Evolutionary conservation across 495 filamentous ascomycete species (phyloP).

Genomic region (Pseudomonodictys pantanalensis): DNA sequence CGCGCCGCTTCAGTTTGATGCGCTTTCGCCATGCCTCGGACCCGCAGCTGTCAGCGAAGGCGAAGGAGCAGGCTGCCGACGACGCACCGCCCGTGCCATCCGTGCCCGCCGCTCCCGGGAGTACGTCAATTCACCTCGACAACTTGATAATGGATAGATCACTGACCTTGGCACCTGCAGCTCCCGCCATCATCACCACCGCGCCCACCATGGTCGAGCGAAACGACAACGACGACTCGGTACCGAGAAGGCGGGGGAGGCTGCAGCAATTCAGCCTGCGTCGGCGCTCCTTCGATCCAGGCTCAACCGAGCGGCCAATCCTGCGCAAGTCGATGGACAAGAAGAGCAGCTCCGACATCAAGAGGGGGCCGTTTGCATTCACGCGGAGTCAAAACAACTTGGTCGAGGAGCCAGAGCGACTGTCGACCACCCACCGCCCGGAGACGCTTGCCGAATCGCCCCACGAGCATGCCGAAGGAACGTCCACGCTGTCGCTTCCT

Average conservation of each 20-base stretch:
- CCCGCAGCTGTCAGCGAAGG: conserved; percentile 77
- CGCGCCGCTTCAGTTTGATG: conserved; percentile 80
- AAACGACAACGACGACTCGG: conserved; percentile 3
- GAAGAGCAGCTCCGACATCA: conserved; percentile 29
- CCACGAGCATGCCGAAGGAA: conserved; percentile 63
- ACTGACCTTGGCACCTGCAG: conserved; percentile 45
- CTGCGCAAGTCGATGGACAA: conserved; percentile 37
- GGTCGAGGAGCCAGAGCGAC: conserved; percentile 68
- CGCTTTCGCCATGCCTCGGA: conserved; percentile 92
- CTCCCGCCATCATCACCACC: conserved; percentile 90
- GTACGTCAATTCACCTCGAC: conserved; percentile 12
- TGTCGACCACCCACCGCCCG: conserved; percentile 50
- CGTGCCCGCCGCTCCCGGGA: conserved; percentile 33
- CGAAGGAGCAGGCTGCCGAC: conserved; percentile 61
- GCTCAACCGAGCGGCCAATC: conserved; percentile 20
- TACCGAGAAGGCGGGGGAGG: conserved; percentile 21
- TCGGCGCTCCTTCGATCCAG: conserved; percentile 28
- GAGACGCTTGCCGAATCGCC: conserved; percentile 58
- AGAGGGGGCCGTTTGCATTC: conserved; percentile 32
- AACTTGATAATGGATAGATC: conserved; percentile 15
- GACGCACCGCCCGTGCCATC: conserved; percentile 60
- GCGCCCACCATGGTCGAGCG: conserved; percentile 69
- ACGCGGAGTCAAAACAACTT: conserved; percentile 45
- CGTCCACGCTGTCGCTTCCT: conserved; percentile 63
- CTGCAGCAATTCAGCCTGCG: conserved; percentile 30